These are phyloP conservation scores for Waltiozyma solani DNA, from an alignment of 1,139 yeast genomes.

Conservation along the genomic window DNA sequence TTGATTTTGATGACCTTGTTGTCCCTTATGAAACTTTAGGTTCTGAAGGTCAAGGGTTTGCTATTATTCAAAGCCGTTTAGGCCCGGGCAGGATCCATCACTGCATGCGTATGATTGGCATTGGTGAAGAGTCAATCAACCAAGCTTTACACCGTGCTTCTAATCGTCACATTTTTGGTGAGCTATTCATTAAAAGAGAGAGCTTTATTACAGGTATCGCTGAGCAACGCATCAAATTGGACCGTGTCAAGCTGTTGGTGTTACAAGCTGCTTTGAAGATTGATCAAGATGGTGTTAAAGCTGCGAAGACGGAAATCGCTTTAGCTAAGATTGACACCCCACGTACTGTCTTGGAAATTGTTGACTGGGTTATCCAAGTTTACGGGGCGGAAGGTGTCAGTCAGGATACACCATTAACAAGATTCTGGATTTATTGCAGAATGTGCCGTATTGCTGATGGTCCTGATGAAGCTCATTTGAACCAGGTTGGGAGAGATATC, in stretches of 20 bases:
- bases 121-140: slow-evolving; percentile 50
- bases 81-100: slow-evolving; percentile 74
- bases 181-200: slow-evolving; percentile 44
- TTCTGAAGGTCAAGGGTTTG: slow-evolving; percentile 52
- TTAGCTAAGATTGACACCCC: slow-evolving; percentile 66
- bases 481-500: slow-evolving; percentile 36
- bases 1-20: slow-evolving; percentile 41
- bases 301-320: slow-evolving; percentile 50
- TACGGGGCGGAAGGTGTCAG: slow-evolving; percentile 62
- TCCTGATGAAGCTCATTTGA: slow-evolving; percentile 65
- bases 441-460: slow-evolving; percentile 66
- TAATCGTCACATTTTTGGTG: slow-evolving; percentile 46
- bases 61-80: slow-evolving; percentile 56
- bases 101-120: slow-evolving; percentile 63
- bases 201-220: slow-evolving; percentile 42
- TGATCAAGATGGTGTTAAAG: slow-evolving; percentile 46
- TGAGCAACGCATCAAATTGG: slow-evolving; percentile 48
- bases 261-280: slow-evolving; percentile 59
- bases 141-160: slow-evolving; percentile 47
- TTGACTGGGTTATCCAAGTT: slow-evolving; percentile 63
- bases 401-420: slow-evolving; percentile 52
- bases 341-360: slow-evolving; percentile 38
- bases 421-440: slow-evolving; percentile 45
- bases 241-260: slow-evolving; percentile 47
- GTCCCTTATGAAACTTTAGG: slow-evolving; percentile 39